Conservation (phyloP, 495 filamentous ascomycete genomes). For the Emericellopsis terricola region DNA sequence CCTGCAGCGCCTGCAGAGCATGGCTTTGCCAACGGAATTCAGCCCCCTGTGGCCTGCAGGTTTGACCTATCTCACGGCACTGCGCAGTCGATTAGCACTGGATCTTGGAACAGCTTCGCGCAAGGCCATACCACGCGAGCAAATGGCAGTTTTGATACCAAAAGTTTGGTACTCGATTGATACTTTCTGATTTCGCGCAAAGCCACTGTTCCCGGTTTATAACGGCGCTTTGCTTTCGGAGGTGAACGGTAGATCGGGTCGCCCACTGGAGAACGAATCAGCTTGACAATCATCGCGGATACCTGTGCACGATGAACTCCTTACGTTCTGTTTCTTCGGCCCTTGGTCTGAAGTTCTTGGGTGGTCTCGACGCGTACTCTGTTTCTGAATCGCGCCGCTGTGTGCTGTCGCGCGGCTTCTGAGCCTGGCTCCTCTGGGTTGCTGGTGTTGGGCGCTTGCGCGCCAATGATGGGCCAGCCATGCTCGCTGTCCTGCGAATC, state of each 20-base stretch:
- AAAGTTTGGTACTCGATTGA: conserved; percentile 43
- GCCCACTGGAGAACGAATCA: neutral
- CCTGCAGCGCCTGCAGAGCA: conserved; percentile 77
- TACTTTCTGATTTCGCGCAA: conserved; percentile 51
- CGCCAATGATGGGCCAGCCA: too few species aligned
- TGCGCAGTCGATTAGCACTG: too few species aligned
- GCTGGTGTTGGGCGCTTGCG: too few species aligned
- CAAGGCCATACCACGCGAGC: conserved; percentile 34
- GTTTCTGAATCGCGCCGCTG: neutral
- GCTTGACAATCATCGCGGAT: neutral
- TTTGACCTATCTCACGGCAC: conserved; percentile 70
- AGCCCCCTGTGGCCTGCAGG: conserved; percentile 30
- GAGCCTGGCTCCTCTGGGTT: neutral
- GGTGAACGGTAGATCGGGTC: neutral
- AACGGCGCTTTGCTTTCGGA: conserved; percentile 21
- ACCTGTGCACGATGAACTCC: neutral
- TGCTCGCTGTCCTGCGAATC: too few species aligned
- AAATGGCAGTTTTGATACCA: conserved; percentile 48
- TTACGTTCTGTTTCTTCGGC: neutral
- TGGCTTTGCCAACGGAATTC: conserved; percentile 78
- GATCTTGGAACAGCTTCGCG: neutral
- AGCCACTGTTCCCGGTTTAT: conserved; percentile 47
- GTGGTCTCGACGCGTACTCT: neutral
- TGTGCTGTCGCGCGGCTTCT: neutral
- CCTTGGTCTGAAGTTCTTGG: neutral